Percentiles rank a stretch among this genome's conserved stretches.
These are phyloP conservation scores for Termitomyces bulborhizus DNA, from an alignment of 768 basidiomycete genomes.

Conservation along the genomic window DNA sequence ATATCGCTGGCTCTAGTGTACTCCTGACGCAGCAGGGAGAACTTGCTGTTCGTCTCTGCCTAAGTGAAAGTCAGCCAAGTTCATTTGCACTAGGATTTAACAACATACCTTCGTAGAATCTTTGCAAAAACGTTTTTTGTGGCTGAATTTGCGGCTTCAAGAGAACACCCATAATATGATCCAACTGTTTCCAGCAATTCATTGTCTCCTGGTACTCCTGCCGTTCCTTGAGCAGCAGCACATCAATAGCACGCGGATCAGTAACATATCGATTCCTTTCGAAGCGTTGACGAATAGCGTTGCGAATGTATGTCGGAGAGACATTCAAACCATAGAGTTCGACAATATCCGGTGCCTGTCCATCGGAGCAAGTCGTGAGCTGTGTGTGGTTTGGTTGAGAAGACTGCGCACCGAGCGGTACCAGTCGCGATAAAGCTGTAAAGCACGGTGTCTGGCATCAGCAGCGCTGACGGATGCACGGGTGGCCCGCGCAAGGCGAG, in stretches of 20 bases:
- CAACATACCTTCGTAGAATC: slow-evolving; percentile 74
- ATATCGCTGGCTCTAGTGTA: slow-evolving; percentile 4
- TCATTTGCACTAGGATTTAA: background rate
- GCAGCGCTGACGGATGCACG: slow-evolving; percentile 46
- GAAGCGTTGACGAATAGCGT: slow-evolving; percentile 79
- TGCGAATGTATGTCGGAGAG: slow-evolving; percentile 71
- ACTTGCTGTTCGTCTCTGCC: slow-evolving; percentile 74
- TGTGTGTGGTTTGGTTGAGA: background rate
- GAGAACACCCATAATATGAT: slow-evolving; percentile 72
- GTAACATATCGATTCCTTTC: slow-evolving; percentile 81
- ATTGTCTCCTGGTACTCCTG: slow-evolving; percentile 93
- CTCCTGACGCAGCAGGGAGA: slow-evolving; percentile 61
- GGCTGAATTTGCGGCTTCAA: slow-evolving; percentile 39
- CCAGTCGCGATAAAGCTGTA: slow-evolving; percentile 90
- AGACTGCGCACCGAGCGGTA: slow-evolving; percentile 71
- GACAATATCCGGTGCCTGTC: slow-evolving; percentile 87
- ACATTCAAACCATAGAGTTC: slow-evolving; percentile 76
- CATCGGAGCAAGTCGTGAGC: slow-evolving; percentile 6
- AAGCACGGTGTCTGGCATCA: slow-evolving; percentile 62
- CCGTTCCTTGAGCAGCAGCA: slow-evolving; percentile 76
- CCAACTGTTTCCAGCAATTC: slow-evolving; percentile 89
- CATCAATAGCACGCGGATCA: slow-evolving; percentile 78
- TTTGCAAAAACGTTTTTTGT: slow-evolving; percentile 68
- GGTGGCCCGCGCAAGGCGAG: slow-evolving; percentile 74
- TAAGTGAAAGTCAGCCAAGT: slow-evolving; percentile 19